Base-by-base conservation (phyloP, 305 asterid genomes). In the Fraxinus nigra region DNA sequence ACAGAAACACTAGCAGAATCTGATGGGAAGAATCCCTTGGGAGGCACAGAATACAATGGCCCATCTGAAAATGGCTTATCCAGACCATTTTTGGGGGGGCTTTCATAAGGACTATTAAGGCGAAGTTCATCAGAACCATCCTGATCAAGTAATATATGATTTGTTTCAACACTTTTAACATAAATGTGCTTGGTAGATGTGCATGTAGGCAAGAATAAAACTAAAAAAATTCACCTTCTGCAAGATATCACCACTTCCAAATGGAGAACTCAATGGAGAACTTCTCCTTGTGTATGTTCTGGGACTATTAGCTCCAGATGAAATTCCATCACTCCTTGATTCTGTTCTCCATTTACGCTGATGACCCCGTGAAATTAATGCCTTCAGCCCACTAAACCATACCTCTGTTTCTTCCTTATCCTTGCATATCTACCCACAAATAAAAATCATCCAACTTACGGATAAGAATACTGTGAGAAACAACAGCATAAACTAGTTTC, bases 391-490 rank as follows among this genome's bases (percentile, higher is more conserved):
- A 82, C 97, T 92, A 89, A 95, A 93, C 98, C 98, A 95, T 69
- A 94, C 98, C 89, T 95, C 98, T 84, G 99, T 98, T 89, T 95
- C 98, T 88, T 94, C 99, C 89, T 94, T 94, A 84, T 94, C 98
- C 90, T 94, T 95, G 84, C 98, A 95, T 84, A 94, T 95, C 99
- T 94, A 84, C 76, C 77, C 81, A 75, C 81, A 28, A 76, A 70
- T 65, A 76, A 56, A 67, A 75, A 74, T 65, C 24, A 69, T 20
- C 43, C 78, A 83, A 76, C 80, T 69, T 51, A 54, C 30, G 35
- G 56, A 78, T 75, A 74, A 81, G 56, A 80, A 69, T 70, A 80
- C 80, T 13, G 79, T 72, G 80, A 80, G 80, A 80, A 76, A 77
- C 32, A 51, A 81, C 76, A 16, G 76, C 43, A 72, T n/a, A 72